Percentiles rank a stretch among this genome's conserved stretches.
phyloP scores from a whole-genome alignment of 495 filamentous ascomycete genomes.

The Penicillium parvum region DNA sequence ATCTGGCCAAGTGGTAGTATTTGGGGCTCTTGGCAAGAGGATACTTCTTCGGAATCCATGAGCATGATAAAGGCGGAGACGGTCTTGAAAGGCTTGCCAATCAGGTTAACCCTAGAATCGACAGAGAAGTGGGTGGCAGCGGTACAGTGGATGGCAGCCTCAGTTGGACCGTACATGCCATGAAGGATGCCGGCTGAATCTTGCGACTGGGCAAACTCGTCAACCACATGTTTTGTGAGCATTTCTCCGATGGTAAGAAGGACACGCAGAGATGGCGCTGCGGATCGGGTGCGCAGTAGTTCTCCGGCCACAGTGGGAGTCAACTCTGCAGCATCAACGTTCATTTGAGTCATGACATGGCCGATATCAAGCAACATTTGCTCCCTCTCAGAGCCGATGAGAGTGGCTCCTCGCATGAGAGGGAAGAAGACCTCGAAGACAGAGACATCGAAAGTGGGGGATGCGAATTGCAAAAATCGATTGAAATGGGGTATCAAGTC shows the following conservation, averaged over 20 bases:
- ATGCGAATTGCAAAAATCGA: slow-evolving; percentile 81
- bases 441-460: slow-evolving; percentile 83
- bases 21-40: slow-evolving; percentile 27
- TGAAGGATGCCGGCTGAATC: slow-evolving; percentile 52
- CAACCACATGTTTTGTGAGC: slow-evolving; percentile 66
- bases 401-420: slow-evolving; percentile 60
- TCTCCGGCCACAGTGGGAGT: slow-evolving; percentile 76
- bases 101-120: slow-evolving; percentile 54
- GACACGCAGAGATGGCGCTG: slow-evolving; percentile 57
- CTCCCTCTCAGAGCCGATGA: slow-evolving; percentile 61
- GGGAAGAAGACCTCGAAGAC: slow-evolving; percentile 89
- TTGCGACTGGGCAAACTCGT: slow-evolving; percentile 59
- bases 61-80: slow-evolving; percentile 69
- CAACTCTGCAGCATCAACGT: slow-evolving; percentile 75
- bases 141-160: slow-evolving; percentile 76
- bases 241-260: slow-evolving; percentile 85
- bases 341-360: slow-evolving; percentile 54
- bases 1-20: slow-evolving; percentile 63
- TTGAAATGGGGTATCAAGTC: slow-evolving; percentile 64
- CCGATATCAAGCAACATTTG: slow-evolving; percentile 67
- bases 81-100: slow-evolving; percentile 68
- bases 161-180: slow-evolving; percentile 86
- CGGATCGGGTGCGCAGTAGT: slow-evolving; percentile 55
- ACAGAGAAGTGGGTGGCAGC: slow-evolving; percentile 44
- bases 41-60: slow-evolving; percentile 27